A percentile compares a stretch with the other conserved stretches of the same genome.
Conservation (phyloP, 805 yeast genomes). For the Ogataea wickerhamii region DNA sequence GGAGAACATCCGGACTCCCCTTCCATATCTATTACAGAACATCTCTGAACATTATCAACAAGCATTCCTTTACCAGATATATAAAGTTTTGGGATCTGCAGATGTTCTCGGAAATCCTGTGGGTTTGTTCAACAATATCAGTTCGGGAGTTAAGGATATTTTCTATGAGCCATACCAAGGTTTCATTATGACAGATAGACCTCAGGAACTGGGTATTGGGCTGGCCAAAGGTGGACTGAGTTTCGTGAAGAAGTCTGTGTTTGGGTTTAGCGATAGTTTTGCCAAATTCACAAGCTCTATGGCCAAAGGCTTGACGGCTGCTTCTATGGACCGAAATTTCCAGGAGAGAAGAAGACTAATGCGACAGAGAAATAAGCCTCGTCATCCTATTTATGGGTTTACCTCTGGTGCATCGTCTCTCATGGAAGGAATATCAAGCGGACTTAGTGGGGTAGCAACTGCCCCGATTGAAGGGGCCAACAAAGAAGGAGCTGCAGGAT, state of each 20-base stretch:
- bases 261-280: slow-evolving; percentile 90
- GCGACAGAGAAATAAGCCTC: slow-evolving; percentile 73
- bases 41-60: slow-evolving; percentile 86
- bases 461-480: slow-evolving; percentile 90
- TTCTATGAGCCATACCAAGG: slow-evolving; percentile 98
- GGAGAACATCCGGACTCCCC: slow-evolving; percentile 86
- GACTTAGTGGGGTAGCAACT: slow-evolving; percentile 82
- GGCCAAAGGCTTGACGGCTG: slow-evolving; percentile 90
- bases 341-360: slow-evolving; percentile 81
- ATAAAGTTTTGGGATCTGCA: slow-evolving; percentile 92
- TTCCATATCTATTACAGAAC: slow-evolving; percentile 65
- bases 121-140: slow-evolving; percentile 86
- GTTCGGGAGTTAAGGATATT: slow-evolving; percentile 94
- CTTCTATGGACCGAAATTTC: slow-evolving; percentile 79
- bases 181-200: slow-evolving; percentile 87
- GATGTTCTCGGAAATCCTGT: slow-evolving; percentile 97
- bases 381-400: slow-evolving; percentile 81
- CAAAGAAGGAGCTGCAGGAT: slow-evolving; percentile 87
- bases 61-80: slow-evolving; percentile 86
- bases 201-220: slow-evolving; percentile 93
- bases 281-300: slow-evolving; percentile 90
- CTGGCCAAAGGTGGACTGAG: slow-evolving; percentile 94
- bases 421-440: slow-evolving; percentile 81
- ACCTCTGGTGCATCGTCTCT: slow-evolving; percentile 86
- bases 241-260: slow-evolving; percentile 90